These are phyloP conservation scores for Yarrowia galli DNA, from an alignment of 1,139 yeast genomes.

Conservation along the genomic window DNA sequence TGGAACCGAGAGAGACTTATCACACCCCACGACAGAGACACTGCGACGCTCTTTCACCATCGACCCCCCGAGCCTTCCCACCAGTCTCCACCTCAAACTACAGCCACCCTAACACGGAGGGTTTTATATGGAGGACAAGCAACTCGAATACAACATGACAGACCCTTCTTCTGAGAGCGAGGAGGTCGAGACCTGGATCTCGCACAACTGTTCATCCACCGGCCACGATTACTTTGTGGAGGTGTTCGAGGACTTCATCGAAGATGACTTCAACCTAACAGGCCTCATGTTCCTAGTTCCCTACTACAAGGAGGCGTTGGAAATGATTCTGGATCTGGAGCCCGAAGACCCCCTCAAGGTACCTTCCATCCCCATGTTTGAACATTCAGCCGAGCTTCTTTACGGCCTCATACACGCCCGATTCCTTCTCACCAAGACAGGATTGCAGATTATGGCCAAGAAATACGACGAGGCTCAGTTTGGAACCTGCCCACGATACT, in stretches of 20 bases:
- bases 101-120: not conserved
- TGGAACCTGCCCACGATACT: constrained; percentile 90
- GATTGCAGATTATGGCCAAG: constrained; percentile 93
- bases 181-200: constrained; percentile 85
- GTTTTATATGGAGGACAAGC: constrained; percentile 28
- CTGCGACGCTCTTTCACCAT: constrained; percentile 1
- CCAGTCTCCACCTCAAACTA: not conserved
- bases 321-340: constrained; percentile 86
- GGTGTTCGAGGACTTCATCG: constrained; percentile 90
- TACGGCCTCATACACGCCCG: constrained; percentile 96
- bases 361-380: constrained; percentile 76
- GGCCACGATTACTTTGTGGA: constrained; percentile 96
- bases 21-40: constrained; percentile 1
- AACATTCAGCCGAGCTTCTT: constrained; percentile 87
- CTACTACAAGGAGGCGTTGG: constrained; percentile 89
- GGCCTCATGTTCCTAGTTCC: constrained; percentile 89
- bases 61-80: not conserved
- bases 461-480: constrained; percentile 89
- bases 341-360: constrained; percentile 67
- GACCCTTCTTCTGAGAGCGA: constrained; percentile 51
- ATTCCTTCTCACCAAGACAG: constrained; percentile 86
- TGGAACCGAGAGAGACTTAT: constrained; percentile 36
- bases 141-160: constrained; percentile 32
- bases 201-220: constrained; percentile 82
- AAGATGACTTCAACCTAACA: constrained; percentile 94